Evolutionary conservation across 345 rosid genomes (phyloP).

Genomic region (Eutrema japonicum): DNA sequence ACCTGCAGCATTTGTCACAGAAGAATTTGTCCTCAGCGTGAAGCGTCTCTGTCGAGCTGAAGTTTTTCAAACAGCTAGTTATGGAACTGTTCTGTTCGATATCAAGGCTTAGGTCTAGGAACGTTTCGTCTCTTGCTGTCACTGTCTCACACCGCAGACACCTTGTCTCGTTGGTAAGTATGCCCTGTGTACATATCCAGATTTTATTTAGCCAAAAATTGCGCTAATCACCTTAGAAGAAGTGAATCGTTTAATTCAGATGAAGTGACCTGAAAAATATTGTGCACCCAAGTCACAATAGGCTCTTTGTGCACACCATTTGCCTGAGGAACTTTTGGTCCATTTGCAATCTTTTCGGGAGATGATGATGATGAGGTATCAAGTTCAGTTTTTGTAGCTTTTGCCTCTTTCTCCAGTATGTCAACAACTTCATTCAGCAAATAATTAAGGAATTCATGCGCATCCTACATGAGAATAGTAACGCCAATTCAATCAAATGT

Average conservation of each 20-base stretch:
- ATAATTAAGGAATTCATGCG: slow-evolving; percentile 97
- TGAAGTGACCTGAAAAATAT: slow-evolving; percentile 80
- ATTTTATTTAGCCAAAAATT: slow-evolving; percentile 27
- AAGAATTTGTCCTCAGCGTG: slow-evolving; percentile 98
- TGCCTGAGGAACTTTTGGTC: slow-evolving; percentile 59
- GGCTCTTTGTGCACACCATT: slow-evolving; percentile 91
- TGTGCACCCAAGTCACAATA: slow-evolving; percentile 96
- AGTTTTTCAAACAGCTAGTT: slow-evolving; percentile 98
- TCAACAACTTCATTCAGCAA: slow-evolving; percentile 98
- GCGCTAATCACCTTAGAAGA: slow-evolving; percentile 15
- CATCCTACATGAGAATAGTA: slow-evolving; percentile 64
- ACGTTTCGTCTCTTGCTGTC: slow-evolving; percentile 98
- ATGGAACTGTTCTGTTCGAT: slow-evolving; percentile 99
- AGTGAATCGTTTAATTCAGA: not conserved
- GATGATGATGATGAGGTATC: slow-evolving; percentile 68
- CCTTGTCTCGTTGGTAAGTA: slow-evolving; percentile 97
- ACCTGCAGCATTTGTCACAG: slow-evolving; percentile 99
- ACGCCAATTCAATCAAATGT: slow-evolving; percentile 8
- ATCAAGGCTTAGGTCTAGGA: slow-evolving; percentile 97
- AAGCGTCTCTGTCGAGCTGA: slow-evolving; percentile 99
- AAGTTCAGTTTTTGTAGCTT: slow-evolving; percentile 70
- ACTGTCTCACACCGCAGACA: slow-evolving; percentile 96
- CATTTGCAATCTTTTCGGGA: slow-evolving; percentile 80
- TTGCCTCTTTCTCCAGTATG: slow-evolving; percentile 94
- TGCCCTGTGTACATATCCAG: slow-evolving; percentile 63